Evolutionary conservation across 108 stramenopile genomes (phyloP).

Genomic region (Schizochytrium sp.): DNA sequence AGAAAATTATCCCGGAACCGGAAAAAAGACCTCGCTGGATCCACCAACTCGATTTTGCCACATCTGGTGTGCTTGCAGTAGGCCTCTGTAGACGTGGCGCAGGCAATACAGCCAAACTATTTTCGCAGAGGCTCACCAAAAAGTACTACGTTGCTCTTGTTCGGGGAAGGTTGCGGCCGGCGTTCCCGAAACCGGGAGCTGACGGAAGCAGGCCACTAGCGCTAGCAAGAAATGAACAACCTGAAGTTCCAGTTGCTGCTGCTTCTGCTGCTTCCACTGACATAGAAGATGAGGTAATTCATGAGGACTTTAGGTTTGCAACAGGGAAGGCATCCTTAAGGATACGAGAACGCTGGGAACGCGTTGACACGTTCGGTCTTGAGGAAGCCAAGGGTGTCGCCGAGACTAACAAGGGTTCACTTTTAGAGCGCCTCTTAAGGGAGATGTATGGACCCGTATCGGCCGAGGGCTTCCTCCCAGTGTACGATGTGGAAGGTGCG

Average conservation of each 20-base stretch:
- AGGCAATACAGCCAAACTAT: conserved; percentile 11
- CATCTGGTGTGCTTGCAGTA: conserved; percentile 65
- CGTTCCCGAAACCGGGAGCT: background rate
- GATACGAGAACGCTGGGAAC: no score
- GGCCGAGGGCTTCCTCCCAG: background rate
- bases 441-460: background rate
- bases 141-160: conserved; percentile 65
- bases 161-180: conserved; percentile 5
- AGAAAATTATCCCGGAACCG: background rate
- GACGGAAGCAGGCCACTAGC: background rate
- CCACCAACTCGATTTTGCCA: conserved; percentile 66
- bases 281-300: no score
- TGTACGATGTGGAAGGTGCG: conserved; percentile 55
- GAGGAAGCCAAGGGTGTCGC: background rate
- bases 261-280: no score
- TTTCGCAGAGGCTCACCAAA: conserved; percentile 14
- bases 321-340: no score
- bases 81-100: conserved; percentile 55
- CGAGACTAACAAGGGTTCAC: background rate
- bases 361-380: no score
- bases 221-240: background rate
- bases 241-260: no score
- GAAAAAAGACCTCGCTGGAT: conserved; percentile 47
- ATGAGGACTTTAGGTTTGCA: no score
- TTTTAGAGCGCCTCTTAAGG: background rate